Conservation (phyloP, 108 stramenopile genomes). For the Cyclostephanos tholiformis region DNA sequence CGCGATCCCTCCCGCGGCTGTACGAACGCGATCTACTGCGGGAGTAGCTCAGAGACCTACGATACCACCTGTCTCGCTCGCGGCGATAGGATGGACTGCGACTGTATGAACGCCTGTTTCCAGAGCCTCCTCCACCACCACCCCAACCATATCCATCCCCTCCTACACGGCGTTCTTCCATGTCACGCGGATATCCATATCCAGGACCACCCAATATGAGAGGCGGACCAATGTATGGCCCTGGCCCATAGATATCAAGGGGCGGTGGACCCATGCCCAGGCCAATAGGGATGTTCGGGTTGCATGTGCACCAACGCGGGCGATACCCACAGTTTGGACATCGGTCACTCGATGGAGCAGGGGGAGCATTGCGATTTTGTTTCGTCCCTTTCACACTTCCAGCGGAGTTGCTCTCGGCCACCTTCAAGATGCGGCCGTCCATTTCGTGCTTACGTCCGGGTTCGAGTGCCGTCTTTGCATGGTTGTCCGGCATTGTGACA, state of each 20-base stretch:
- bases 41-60: slow-evolving; percentile 51
- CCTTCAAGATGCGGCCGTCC: slow-evolving; percentile 76
- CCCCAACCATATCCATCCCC: slow-evolving; percentile 52
- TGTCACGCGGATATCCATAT: slow-evolving; percentile 34
- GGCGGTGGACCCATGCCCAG: slow-evolving; percentile 33
- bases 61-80: slow-evolving; percentile 47
- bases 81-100: slow-evolving; percentile 66
- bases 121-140: slow-evolving; percentile 51
- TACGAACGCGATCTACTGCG: slow-evolving; percentile 44
- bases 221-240: slow-evolving; percentile 35
- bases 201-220: slow-evolving; percentile 33
- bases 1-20: slow-evolving; percentile 42
- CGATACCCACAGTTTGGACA: slow-evolving; percentile 83
- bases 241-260: slow-evolving; percentile 37
- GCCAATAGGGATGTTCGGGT: slow-evolving; percentile 45
- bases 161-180: slow-evolving; percentile 38
- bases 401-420: slow-evolving; percentile 84
- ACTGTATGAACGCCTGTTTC: slow-evolving; percentile 57
- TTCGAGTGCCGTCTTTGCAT: slow-evolving; percentile 63
- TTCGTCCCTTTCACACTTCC: slow-evolving; percentile 58
- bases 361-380: slow-evolving; percentile 13
- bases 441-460: slow-evolving; percentile 72
- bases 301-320: slow-evolving; percentile 81
- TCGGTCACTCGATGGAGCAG: slow-evolving; percentile 55
- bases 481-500: slow-evolving; percentile 76